Base-by-base conservation (phyloP, 805 yeast genomes). In the Spathaspora hagerdaliae region DNA sequence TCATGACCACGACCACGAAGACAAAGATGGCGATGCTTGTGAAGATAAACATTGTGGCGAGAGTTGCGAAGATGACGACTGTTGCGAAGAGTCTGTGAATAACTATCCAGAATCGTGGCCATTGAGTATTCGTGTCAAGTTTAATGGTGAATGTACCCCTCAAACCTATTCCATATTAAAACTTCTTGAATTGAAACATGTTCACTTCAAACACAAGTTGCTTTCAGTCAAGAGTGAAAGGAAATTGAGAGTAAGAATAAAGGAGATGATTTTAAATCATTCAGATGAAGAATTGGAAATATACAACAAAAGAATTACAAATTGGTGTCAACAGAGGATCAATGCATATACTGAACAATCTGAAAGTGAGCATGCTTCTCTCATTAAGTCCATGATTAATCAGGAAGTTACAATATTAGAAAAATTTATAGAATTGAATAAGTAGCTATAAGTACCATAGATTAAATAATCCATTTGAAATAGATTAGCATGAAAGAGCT, bases 131-230 rank as follows among this genome's bases (percentile, higher is more conserved):
- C 61, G 63, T 38, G 51, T 80, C 13, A 49, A 49, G 4, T 58
- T 51, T 38, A 60, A 68, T 39, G 87, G 84, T 1, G 61, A 60
- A 15, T 73, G 77, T 9, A 65, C 81, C 0, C 58, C 59, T 2
- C 64, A 73, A n/a, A 68, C 82, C 0, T 65, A 64, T 50, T 77
- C 81, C 0, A 44, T 65, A 2, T 42, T 64, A 12, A 54, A 54
- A 29, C 48, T 67, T 13, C 27, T 70, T 11, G 48, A 51, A n/a
- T 49, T 69, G 53, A 62, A 65, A 3, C 60, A 58, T 53, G 54
- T 51, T 19, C 37, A 54, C 5, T 68, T 68, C 44, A 51, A 56
- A 43, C 47, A 50, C 37, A 60, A 63, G 31, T 35, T 63, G 31
- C 42, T 51, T 7, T 41, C 47, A 12, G 49, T 49, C 12, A 50